Conservation (phyloP, 116 monocot species). For the Dioscorea cayenensis region DNA sequence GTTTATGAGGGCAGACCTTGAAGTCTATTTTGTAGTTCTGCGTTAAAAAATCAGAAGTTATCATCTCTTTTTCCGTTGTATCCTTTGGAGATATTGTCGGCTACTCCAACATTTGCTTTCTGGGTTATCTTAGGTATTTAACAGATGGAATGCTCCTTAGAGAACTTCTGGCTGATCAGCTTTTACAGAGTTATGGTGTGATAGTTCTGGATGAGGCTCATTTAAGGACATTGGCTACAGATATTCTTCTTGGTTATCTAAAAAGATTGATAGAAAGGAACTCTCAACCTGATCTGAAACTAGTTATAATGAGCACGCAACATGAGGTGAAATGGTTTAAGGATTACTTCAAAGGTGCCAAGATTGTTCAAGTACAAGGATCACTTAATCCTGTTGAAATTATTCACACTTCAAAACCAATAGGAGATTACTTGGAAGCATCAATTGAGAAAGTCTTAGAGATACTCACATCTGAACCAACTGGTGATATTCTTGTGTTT, state of each 20-base stretch:
- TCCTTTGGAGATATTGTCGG: not conserved
- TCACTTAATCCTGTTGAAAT: slow-evolving; percentile 65
- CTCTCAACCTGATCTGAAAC: slow-evolving; percentile 39
- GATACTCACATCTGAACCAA: slow-evolving; percentile 49
- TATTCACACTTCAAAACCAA: slow-evolving; percentile 59
- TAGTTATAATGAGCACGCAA: slow-evolving; percentile 61
- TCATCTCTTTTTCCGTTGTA: not conserved
- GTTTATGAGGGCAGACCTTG: not conserved
- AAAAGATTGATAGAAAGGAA: slow-evolving; percentile 51
- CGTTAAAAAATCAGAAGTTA: not conserved
- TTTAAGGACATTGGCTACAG: slow-evolving; percentile 59
- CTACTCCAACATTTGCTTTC: not conserved
- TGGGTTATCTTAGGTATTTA: slow-evolving; percentile 51
- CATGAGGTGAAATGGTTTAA: slow-evolving; percentile 55
- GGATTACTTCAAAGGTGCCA: slow-evolving; percentile 53
- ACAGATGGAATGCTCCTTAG: slow-evolving; percentile 94
- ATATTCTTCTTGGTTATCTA: slow-evolving; percentile 68
- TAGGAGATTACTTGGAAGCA: slow-evolving; percentile 62
- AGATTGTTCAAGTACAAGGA: slow-evolving; percentile 53
- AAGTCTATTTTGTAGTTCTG: not conserved
- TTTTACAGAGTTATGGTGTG: slow-evolving; percentile 64
- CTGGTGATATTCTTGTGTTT: slow-evolving; percentile 64
- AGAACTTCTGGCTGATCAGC: slow-evolving; percentile 76
- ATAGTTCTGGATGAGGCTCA: slow-evolving; percentile 76
- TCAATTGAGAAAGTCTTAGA: slow-evolving; percentile 56